Percentiles rank a stretch among this genome's conserved stretches.
These are phyloP conservation scores for Aspergillus sp. DNA, from an alignment of 2,329 filamentous ascomycete genomes.

Conservation along the genomic window DNA sequence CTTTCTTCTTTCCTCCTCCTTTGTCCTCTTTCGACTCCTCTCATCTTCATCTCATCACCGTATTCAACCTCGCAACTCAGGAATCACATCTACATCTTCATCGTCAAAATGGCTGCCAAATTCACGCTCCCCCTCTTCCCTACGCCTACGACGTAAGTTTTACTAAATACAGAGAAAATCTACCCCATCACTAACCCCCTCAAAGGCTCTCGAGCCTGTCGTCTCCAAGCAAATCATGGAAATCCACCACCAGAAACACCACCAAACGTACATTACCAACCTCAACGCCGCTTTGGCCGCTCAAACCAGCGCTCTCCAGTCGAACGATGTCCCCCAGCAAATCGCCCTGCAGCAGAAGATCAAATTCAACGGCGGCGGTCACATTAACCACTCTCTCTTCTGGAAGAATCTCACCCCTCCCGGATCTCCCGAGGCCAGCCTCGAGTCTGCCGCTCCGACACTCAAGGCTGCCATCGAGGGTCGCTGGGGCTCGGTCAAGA, in stretches of 20 bases:
- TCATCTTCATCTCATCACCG: neutral
- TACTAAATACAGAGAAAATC: neutral
- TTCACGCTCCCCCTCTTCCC: constrained; percentile 60
- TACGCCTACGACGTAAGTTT: constrained; percentile 65
- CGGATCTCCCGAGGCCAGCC: constrained; percentile 52
- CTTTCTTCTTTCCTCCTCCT: too few relatives aligned
- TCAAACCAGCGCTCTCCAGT: constrained; percentile 53
- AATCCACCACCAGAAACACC: constrained; percentile 88
- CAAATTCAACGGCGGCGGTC: constrained; percentile 86
- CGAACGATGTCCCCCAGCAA: constrained; percentile 59
- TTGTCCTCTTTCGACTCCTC: neutral
- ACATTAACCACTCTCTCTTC: constrained; percentile 91
- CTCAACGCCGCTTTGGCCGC: constrained; percentile 73
- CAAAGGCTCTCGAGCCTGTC: constrained; percentile 70
- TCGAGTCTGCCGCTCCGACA: constrained; percentile 50
- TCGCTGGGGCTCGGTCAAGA: constrained; percentile 64
- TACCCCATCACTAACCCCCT: constrained; percentile 49
- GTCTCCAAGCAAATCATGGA: constrained; percentile 91
- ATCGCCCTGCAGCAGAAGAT: constrained; percentile 66
- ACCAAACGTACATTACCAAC: constrained; percentile 86
- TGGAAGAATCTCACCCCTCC: constrained; percentile 76
- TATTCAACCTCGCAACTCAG: neutral
- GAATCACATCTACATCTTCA: neutral
- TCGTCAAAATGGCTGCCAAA: constrained; percentile 19
- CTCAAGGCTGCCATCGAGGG: constrained; percentile 58